Conservation (phyloP, 2,329 filamentous ascomycete genomes). For the Arthroderma sp. region DNA sequence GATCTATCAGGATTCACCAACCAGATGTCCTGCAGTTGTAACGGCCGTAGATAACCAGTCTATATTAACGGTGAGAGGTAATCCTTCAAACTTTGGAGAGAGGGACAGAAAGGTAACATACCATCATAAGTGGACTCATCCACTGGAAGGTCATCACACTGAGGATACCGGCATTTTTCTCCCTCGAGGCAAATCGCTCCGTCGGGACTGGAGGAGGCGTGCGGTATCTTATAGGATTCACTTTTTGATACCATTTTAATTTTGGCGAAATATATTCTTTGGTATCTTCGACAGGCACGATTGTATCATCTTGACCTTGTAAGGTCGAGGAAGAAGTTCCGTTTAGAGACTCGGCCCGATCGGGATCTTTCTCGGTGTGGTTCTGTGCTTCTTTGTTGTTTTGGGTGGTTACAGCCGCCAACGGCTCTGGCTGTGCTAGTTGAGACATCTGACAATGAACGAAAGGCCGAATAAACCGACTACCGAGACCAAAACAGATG, state of each 20-base stretch:
- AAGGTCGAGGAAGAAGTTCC: too few species aligned
- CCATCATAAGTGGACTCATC: constrained; percentile 77
- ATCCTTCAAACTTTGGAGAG: not conserved
- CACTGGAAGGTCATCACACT: constrained; percentile 73
- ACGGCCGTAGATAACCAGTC: constrained; percentile 70
- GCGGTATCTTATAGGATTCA: constrained; percentile 35
- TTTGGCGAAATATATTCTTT: not conserved
- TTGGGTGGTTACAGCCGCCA: too few species aligned
- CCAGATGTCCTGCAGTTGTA: constrained; percentile 82
- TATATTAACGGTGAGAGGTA: constrained; percentile 22
- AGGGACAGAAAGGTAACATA: constrained; percentile 28
- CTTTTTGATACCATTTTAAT: constrained; percentile 24
- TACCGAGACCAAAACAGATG: too few species aligned
- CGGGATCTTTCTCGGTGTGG: too few species aligned
- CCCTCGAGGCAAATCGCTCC: constrained; percentile 45
- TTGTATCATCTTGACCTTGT: too few species aligned
- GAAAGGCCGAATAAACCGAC: too few species aligned
- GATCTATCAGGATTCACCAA: constrained; percentile 68
- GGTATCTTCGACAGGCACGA: too few species aligned
- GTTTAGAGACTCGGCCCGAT: too few species aligned
- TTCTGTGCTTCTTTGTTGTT: too few species aligned
- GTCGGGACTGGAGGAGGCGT: constrained; percentile 43
- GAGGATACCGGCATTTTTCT: constrained; percentile 60
- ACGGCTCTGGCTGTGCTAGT: too few species aligned
- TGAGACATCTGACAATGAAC: too few species aligned